Evolutionary conservation across 176 grass and related monocot genomes (phyloP).

Genomic region (Aegilops umbellulata): DNA sequence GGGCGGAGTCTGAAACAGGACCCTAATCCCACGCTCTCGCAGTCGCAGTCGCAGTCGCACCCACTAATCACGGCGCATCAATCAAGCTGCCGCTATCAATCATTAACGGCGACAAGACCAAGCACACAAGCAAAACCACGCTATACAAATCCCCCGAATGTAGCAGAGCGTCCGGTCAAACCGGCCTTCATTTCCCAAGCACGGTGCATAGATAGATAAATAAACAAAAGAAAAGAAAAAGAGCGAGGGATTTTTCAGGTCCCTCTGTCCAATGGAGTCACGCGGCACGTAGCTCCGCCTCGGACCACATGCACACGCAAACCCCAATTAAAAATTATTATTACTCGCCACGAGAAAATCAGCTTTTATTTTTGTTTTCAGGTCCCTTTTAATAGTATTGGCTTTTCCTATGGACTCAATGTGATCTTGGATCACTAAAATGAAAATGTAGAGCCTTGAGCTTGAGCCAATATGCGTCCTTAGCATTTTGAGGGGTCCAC

Average conservation of each 20-base stretch:
- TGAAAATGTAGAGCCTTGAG: no score
- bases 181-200: neutral
- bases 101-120: conserved; percentile 17
- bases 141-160: neutral
- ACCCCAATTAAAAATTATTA: neutral
- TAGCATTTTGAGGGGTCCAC: no score
- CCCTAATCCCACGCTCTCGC: neutral
- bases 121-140: neutral
- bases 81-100: conserved; percentile 3
- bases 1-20: neutral
- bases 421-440: no score
- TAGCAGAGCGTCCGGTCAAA: neutral
- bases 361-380: neutral
- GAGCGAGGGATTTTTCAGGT: neutral
- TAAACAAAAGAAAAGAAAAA: neutral
- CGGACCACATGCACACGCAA: conserved; percentile 51
- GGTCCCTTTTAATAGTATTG: no score
- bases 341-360: neutral
- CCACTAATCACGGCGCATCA: conserved; percentile 14
- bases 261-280: neutral
- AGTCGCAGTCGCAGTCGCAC: neutral
- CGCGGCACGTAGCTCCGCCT: conserved; percentile 39
- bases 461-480: no score
- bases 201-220: neutral
- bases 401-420: no score